These are phyloP conservation scores for Xylaria multiplex DNA, from an alignment of 2,329 filamentous ascomycete species.

Conservation along the genomic window DNA sequence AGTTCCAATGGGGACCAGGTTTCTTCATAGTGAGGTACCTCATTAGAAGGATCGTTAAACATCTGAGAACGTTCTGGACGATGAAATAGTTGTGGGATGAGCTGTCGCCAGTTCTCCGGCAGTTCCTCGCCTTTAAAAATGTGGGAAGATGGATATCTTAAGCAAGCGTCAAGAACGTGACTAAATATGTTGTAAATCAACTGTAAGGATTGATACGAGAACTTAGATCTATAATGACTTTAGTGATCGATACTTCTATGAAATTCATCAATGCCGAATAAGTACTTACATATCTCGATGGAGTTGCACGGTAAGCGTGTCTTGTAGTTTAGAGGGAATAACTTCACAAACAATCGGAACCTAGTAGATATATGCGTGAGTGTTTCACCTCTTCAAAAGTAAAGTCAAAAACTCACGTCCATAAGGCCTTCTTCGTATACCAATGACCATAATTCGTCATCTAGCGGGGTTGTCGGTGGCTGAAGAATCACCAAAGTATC, in stretches of 20 bases:
- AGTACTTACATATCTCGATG: conserved; percentile 66
- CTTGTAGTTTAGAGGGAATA: conserved; percentile 61
- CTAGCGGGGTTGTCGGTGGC: conserved; percentile 67
- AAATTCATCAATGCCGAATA: background rate
- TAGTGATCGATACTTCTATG: conserved; percentile 22
- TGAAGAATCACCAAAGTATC: conserved; percentile 86
- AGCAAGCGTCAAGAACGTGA: conserved; percentile 42
- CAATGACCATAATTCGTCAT: conserved; percentile 65
- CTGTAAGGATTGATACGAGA: conserved; percentile 39
- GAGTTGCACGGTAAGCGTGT: conserved; percentile 68
- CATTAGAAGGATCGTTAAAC: background rate
- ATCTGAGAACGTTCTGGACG: background rate
- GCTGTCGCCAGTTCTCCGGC: conserved; percentile 33
- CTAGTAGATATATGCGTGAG: conserved; percentile 45
- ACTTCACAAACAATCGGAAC: conserved; percentile 82
- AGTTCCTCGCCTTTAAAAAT: conserved; percentile 37
- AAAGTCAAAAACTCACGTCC: conserved; percentile 64
- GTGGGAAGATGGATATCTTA: conserved; percentile 48
- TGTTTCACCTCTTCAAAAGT: background rate
- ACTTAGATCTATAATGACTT: conserved; percentile 39
- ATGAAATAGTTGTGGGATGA: conserved; percentile 42
- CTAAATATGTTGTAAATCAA: conserved; percentile 46
- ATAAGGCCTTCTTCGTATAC: conserved; percentile 69
- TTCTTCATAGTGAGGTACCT: conserved; percentile 26
- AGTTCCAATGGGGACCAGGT: conserved; percentile 55